Percentiles rank a stretch among this genome's conserved stretches.
Evolutionary conservation across 495 filamentous ascomycete species (phyloP).

Genomic region (Neurospora tetraspora): DNA sequence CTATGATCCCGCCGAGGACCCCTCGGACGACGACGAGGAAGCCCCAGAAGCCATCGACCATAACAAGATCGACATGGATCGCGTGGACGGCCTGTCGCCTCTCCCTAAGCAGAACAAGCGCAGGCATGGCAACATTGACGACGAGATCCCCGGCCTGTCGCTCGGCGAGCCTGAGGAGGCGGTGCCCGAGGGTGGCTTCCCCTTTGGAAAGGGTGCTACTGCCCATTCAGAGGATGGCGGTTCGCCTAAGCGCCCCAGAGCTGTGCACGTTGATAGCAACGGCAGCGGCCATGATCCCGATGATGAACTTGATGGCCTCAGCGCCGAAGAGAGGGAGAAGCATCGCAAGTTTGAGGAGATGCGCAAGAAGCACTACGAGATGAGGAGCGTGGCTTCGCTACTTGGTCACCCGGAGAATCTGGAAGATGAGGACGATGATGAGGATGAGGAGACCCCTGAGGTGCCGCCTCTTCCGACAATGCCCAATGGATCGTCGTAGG

Average conservation of each 20-base stretch:
- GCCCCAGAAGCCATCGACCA: slow-evolving; percentile 31
- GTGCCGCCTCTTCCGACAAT: slow-evolving; percentile 25
- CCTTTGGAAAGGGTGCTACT: neutral
- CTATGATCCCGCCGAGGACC: slow-evolving; percentile 84
- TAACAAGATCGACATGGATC: slow-evolving; percentile 24
- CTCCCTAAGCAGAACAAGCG: neutral
- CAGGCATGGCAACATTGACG: slow-evolving; percentile 18
- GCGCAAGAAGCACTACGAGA: slow-evolving; percentile 95
- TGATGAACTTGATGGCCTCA: slow-evolving; percentile 48
- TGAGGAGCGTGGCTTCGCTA: slow-evolving; percentile 86
- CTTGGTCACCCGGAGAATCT: slow-evolving; percentile 59
- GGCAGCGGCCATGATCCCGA: slow-evolving; percentile 45
- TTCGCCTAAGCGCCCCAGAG: slow-evolving; percentile 30
- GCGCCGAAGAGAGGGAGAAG: slow-evolving; percentile 74
- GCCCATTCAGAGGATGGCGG: neutral
- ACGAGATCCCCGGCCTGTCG: slow-evolving; percentile 85
- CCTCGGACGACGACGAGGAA: slow-evolving; percentile 67
- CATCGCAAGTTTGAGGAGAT: slow-evolving; percentile 83
- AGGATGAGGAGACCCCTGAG: slow-evolving; percentile 6
- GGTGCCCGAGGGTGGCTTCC: slow-evolving; percentile 35
- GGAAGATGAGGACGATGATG: slow-evolving; percentile 23
- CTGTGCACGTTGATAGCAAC: slow-evolving; percentile 59
- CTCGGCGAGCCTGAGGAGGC: slow-evolving; percentile 90
- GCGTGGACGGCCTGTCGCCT: slow-evolving; percentile 25
- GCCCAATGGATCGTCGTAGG: slow-evolving; percentile 16